phyloP scores from a whole-genome alignment of 148 eudicot species.

The Drosera capensis region DNA sequence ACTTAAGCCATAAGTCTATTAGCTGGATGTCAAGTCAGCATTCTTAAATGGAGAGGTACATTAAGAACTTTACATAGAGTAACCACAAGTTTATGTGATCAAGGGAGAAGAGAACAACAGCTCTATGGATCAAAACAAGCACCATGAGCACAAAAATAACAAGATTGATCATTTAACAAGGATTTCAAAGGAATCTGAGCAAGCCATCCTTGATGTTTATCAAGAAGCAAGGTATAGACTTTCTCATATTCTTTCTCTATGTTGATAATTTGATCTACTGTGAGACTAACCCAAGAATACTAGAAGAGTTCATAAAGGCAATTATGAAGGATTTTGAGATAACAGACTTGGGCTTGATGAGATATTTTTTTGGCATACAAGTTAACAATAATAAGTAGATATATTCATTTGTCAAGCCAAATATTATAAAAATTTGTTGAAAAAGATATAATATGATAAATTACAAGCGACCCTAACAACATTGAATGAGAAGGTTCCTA shows the following conservation, averaged over 20 bases:
- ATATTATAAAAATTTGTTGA: background rate
- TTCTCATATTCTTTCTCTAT: too few species aligned
- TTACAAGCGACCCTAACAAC: background rate
- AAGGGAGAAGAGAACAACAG: background rate
- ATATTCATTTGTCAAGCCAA: background rate
- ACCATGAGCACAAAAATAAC: background rate
- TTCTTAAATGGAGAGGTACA: too few species aligned
- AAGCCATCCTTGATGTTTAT: background rate
- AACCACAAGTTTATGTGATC: background rate
- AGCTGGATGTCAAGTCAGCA: too few species aligned
- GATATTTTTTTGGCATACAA: background rate
- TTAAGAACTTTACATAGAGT: too few species aligned
- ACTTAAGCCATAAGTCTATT: too few species aligned
- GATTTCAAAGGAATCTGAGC: background rate
- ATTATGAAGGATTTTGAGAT: slow-evolving; percentile 2
- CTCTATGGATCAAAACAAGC: background rate
- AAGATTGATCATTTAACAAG: background rate
- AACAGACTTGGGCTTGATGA: background rate
- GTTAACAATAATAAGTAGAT: background rate
- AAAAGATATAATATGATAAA: background rate
- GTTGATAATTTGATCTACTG: too few species aligned
- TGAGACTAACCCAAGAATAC: too few species aligned
- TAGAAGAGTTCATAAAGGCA: slow-evolving; percentile 1
- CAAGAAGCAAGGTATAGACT: background rate
- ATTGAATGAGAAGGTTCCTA: too few species aligned